Evolutionary conservation across 495 filamentous ascomycete genomes (phyloP).

Genomic region (Clavariopsis aquatica): DNA sequence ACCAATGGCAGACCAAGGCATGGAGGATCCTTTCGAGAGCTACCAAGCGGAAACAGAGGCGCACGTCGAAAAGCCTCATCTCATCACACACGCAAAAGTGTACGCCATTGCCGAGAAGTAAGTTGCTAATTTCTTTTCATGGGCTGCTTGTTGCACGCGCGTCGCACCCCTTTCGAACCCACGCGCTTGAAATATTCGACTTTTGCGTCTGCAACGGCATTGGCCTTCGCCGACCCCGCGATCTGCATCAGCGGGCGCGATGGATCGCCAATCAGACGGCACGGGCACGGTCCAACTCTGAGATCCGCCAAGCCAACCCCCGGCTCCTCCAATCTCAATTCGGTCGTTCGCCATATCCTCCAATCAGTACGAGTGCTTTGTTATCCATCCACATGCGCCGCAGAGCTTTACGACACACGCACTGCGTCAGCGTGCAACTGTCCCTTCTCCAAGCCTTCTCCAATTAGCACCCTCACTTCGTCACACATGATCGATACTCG

Average conservation of each 20-base stretch:
- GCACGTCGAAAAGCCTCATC: conserved; percentile 33
- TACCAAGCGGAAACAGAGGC: conserved; percentile 17
- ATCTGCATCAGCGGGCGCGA: conserved; percentile 13
- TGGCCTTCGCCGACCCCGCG: conserved; percentile 15
- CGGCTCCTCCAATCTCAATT: conserved; percentile 17
- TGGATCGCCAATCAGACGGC: conserved; percentile 25
- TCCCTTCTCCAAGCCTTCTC: not conserved
- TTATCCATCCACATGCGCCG: conserved; percentile 10
- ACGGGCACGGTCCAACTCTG: conserved; percentile 2
- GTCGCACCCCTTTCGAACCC: not conserved
- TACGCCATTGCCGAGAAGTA: conserved; percentile 50
- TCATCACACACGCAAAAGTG: conserved; percentile 45
- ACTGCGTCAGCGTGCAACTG: conserved; percentile 21
- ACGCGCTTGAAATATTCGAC: not conserved
- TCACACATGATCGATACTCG: not conserved
- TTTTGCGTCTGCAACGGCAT: not conserved
- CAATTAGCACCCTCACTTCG: not conserved
- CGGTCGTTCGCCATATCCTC: not conserved
- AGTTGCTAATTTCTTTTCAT: conserved; percentile 13
- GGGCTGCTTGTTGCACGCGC: not conserved
- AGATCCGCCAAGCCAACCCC: conserved; percentile 14
- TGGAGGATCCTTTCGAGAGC: conserved; percentile 33
- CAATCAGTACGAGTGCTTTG: not conserved
- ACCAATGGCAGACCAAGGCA: conserved; percentile 37
- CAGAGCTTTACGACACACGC: not conserved